Evolutionary conservation across 371 early-diverging fungal species (phyloP), one percentile per base, ranked within the genome.

Genomic region (Haplosporangium sp.): DNA sequence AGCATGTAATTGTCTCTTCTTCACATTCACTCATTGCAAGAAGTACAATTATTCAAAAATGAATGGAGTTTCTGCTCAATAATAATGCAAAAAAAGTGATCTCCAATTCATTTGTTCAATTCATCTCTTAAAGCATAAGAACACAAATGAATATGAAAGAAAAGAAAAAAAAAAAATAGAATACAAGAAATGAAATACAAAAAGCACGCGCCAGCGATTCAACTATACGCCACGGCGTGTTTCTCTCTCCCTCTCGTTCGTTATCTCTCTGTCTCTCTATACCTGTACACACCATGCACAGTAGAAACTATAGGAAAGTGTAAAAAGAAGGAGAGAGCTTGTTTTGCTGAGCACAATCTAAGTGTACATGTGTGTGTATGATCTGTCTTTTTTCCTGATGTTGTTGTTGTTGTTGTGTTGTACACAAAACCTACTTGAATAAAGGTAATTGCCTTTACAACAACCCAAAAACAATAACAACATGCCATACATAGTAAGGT

Each of bases 41-140:
- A 45, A 45, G 15, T 10, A 45, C 45, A 45, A 10, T 15, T 45
- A 8, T 45, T 45, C 15, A 10, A 10, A 45, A 45, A 45, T 45
- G 45, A 45, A 27, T 27, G 27, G 27, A 27, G 27, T 27, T 27
- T 27, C 27, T 27, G 27, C 27, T 27, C 27, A 27, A 27, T 27
- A 27, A 27, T 27, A 27, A 27, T 27, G 27, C 27, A 27, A 27
- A 27, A 27, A 27, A 27, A 27, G 27, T 27, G 27, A 27, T 27
- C 44, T 44, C 44, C 13, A 8, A 44, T 44, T 44, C 44, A 10
- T 44, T 10, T 44, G 44, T 44, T 44, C 13, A 44, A 52, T 52
- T 52, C 52, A 52, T 67, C 67, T 67, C 67, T 17, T 67, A 67
- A 67, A 67, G 67, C 65, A 65, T n/a, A 56, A 65, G 40, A 63